Evolutionary conservation across 1,284 basidiomycete genomes (phyloP).

Genomic region (Athelia sp.): DNA sequence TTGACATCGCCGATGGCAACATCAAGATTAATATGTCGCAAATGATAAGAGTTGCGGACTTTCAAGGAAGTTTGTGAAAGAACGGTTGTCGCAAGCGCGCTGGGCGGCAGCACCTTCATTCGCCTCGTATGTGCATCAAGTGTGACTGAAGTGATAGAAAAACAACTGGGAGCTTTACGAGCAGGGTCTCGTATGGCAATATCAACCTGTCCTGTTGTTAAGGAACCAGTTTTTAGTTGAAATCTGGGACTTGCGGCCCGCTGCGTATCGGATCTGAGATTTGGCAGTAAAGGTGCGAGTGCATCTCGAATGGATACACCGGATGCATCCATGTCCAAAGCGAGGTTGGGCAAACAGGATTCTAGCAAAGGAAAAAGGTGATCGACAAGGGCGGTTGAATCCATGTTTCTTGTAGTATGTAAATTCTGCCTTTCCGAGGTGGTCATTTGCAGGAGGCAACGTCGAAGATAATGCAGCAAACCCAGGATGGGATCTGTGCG

Average conservation of each 20-base stretch:
- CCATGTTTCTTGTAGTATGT: not conserved
- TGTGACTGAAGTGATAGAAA: conserved; percentile 22
- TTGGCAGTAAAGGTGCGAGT: conserved; percentile 28
- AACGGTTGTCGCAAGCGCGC: not conserved
- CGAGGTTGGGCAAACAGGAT: conserved; percentile 30
- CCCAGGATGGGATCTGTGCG: conserved; percentile 64
- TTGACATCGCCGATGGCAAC: conserved; percentile 39
- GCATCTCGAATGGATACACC: conserved; percentile 24
- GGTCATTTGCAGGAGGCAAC: conserved; percentile 39
- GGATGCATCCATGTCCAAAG: conserved; percentile 41
- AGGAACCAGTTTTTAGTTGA: conserved; percentile 12
- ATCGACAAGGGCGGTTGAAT: not conserved
- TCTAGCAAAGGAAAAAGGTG: conserved; percentile 26
- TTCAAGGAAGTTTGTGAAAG: conserved; percentile 39
- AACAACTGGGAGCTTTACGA: conserved; percentile 15
- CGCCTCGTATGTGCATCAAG: conserved; percentile 20
- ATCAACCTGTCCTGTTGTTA: conserved; percentile 21
- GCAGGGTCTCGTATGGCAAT: conserved; percentile 27
- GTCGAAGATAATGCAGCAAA: conserved; percentile 68
- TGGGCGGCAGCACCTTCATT: conserved; percentile 16
- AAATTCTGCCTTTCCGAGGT: conserved; percentile 8
- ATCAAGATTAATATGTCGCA: conserved; percentile 33
- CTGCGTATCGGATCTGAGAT: conserved; percentile 1
- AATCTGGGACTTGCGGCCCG: conserved; percentile 4
- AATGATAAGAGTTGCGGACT: conserved; percentile 22